Percentiles rank a stretch among this genome's conserved stretches.
These are phyloP conservation scores for Pythium dissotocum DNA, from an alignment of 352 stramenopile species.

Conservation along the genomic window DNA sequence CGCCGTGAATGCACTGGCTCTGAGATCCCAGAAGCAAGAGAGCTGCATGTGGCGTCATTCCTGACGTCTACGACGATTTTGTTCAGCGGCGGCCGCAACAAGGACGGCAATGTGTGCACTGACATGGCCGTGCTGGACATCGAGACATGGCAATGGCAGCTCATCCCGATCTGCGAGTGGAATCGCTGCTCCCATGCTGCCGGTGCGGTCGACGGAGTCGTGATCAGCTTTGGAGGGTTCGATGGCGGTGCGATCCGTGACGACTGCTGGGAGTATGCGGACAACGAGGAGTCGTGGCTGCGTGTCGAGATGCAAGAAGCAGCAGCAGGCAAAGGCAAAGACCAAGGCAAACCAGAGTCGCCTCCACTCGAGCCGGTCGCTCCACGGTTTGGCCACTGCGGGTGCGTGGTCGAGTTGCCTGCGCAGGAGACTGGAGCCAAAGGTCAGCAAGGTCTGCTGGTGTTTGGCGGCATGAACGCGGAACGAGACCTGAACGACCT, in stretches of 20 bases:
- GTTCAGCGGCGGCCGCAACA: constrained; percentile 54
- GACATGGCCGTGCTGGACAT: constrained; percentile 55
- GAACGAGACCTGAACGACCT: constrained; percentile 32
- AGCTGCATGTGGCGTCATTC: constrained; percentile 47
- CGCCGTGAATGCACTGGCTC: constrained; percentile 14
- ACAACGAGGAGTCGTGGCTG: constrained; percentile 53
- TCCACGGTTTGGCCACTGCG: constrained; percentile 55
- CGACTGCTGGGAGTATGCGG: constrained; percentile 49
- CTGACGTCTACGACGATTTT: constrained; percentile 29
- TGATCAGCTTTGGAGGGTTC: constrained; percentile 61
- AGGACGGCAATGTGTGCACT: constrained; percentile 51
- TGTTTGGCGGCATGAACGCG: constrained; percentile 57
- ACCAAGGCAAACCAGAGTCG: constrained; percentile 3
- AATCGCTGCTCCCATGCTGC: constrained; percentile 51
- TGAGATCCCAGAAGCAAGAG: constrained; percentile 41
- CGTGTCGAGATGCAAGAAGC: constrained; percentile 3
- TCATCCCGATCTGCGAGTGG: constrained; percentile 56
- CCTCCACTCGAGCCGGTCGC: not conserved
- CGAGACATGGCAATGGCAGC: constrained; percentile 45
- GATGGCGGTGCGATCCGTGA: constrained; percentile 45
- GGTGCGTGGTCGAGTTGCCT: constrained; percentile 25
- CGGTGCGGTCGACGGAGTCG: constrained; percentile 25
- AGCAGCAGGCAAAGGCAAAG: not conserved
- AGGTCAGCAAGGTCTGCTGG: constrained; percentile 28
- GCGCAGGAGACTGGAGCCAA: not conserved